Evolutionary conservation across 2,329 filamentous ascomycete species (phyloP), one percentile per base, ranked within the genome.

Genomic region (Cytospora mali): DNA sequence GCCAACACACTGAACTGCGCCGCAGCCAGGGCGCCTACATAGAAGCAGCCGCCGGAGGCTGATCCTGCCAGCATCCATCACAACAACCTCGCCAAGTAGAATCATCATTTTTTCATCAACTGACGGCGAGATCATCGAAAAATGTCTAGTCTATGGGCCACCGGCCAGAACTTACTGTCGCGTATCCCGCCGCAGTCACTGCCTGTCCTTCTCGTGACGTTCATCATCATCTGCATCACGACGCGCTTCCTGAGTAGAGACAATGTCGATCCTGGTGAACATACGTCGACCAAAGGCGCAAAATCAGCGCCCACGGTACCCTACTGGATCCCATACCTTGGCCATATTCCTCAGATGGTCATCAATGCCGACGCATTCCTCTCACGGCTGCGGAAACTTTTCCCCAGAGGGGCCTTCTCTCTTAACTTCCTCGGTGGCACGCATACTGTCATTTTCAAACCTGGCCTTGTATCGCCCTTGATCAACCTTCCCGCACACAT

Each of bases 271-370:
- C 21, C 61, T 16, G 28, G 27, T 27, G 14, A 21, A 29, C 28
- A 9, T 13, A 18, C 55, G 2, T 39, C 42, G 7, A 49, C 29
- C 16, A 42, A 52, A n/a, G 57, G 50, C 9, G 58, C 61, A 2
- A 59, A 46, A 7, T 18, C 25, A 13, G 52, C 57, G 14, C 64
- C 64, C 27, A 53, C 62, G 16, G 61, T 66, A 4, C 71, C 73
- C 3, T 75, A 73, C 56, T 77, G 74, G 73, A 54, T 77, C 1
- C 76, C 76, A 0, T 69, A 73, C 16, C 46, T 78, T 6, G 75
- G 75, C 16, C 75, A 78, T 50, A 67, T 71, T 14, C 72, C 74
- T 1, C 73, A 72, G 48, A 69, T 77, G 64, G 64, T 68, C 23
- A 57, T 72, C 54, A 69, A 69, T 64, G 64, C 67, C n/a, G 68